Evolutionary conservation across 306 rosid species (phyloP), one percentile per base, ranked within the genome.

Genomic region (Ziziphus jujuba): DNA sequence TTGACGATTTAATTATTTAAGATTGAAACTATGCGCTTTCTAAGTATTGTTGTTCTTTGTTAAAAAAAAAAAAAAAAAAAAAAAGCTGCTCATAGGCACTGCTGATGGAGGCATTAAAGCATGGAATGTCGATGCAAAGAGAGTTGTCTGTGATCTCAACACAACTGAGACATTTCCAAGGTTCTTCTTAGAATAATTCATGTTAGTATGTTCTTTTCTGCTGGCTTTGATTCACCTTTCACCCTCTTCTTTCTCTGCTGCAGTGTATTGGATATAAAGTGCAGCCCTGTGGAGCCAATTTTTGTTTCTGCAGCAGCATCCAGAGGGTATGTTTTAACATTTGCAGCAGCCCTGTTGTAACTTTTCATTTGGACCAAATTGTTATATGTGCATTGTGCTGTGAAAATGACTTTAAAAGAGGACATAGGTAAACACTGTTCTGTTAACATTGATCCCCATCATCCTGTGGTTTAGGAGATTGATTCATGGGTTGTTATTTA

Each of bases 281-380:
- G 97, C 88, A 92, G 98, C 77, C 98, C 96, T 33, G 93, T 92
- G 65, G 98, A 90, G 73, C 89, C 97, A 61, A 81, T 90, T 76
- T 92, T 92, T 77, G 98, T 92, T 55, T 84, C 97, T 67, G 97
- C 95, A 44, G 97, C 97, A 73, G 96, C 97, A 67, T 92, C 98
- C 21, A 86, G 85, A 77, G 79, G 98, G 98, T 92, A 86, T 56
- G 28, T n/a, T 22, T 25, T 44, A 44, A 50, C 9, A 50, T 50
- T 49, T 50, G 55, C 3, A 16, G 20, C 10, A 50, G 13, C 3
- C 17, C 51, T 47, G 13, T 47, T 47, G 15, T 17, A 10, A 11
- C n/a, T n/a, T n/a, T 47, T 47, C 51, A 47, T 0, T 47, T 11
- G 14, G 14, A 43, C 61, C 21, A 57, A 52, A 55, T 43, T 60